Percentiles rank a stretch among this genome's conserved stretches.
Evolutionary conservation across 371 early-diverging fungal genomes (phyloP).

Genomic region (Capillidium heterosporum): DNA sequence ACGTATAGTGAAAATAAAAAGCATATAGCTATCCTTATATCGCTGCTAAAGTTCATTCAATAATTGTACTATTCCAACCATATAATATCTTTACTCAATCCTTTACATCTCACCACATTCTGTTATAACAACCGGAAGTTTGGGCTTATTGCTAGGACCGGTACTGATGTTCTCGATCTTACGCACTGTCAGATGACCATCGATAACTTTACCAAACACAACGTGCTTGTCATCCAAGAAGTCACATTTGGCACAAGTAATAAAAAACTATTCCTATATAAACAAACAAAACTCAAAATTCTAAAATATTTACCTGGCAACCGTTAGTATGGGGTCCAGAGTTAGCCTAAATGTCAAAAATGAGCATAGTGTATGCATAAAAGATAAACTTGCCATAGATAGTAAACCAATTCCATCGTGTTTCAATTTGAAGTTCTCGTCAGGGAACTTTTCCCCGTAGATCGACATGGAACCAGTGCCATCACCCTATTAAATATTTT

Average conservation of each 20-base stretch:
- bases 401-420: constrained; percentile 82
- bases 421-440: constrained; percentile 92
- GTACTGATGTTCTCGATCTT: constrained; percentile 86
- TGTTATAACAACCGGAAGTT: constrained; percentile 40
- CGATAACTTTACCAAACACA: constrained; percentile 75
- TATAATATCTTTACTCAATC: neutral
- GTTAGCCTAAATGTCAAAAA: constrained; percentile 45
- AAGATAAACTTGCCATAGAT: constrained; percentile 66
- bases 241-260: constrained; percentile 72
- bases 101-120: constrained; percentile 8
- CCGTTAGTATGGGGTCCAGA: constrained; percentile 87
- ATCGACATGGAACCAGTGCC: constrained; percentile 95
- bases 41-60: too few relatives aligned
- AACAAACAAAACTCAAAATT: neutral
- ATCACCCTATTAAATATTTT: constrained; percentile 43
- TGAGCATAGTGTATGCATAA: neutral
- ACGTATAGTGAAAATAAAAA: too few relatives aligned
- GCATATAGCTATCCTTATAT: too few relatives aligned
- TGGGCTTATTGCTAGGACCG: constrained; percentile 75
- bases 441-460: constrained; percentile 87
- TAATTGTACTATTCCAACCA: neutral
- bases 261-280: constrained; percentile 60
- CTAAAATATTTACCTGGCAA: constrained; percentile 37
- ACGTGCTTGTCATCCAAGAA: constrained; percentile 89
- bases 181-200: constrained; percentile 70